Base-by-base conservation (phyloP, 352 stramenopile species). In the Sclerospora graminicola region DNA sequence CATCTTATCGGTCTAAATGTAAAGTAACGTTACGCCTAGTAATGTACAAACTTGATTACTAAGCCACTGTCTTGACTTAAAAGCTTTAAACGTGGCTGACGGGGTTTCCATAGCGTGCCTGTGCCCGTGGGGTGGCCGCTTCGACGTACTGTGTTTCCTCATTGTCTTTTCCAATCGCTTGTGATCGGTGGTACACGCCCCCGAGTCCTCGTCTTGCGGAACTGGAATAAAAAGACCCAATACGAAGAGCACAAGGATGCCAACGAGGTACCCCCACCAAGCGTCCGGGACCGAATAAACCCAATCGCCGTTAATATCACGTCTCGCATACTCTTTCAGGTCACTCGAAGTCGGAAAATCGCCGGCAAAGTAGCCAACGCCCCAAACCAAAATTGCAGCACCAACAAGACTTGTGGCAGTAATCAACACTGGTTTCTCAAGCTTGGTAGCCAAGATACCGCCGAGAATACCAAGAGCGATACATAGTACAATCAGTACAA, bases 331-430 rank as follows among this genome's bases (percentile, higher is more conserved):
- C 40, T 41, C 16, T 47, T 68, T 68, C 35, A 84, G 62, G 52
- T 82, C 66, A 37, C 45, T 71, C 11, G 63, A 50, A 19, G 59
- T 63, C 33, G 73, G 66, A 37, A 71, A 85, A 40, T 79, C 57
- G 27, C 73, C 67, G 10, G 60, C 66, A 39, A 82, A 85, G 57
- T 82, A 83, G 24, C 73, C 73, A 9, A 83, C 34, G 4, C 73
- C 73, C 73, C 68, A 82, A 0, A 77, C 63, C 11, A 73, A 27
- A 13, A 78, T 43, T 14, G 51, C 54, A 0, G 73, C 65, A 31
- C 73, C 73, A 31, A 80, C 58, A 11, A 78, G 39, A 18, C 65
- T 74, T n/a, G 71, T 82, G 27, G 71, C 54, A 8, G 60, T 38
- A 32, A 86, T 63, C 6, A 86, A 37, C 37, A 72, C 63, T 9